Conservation (phyloP, 1,284 basidiomycete genomes). For the Pseudozyma tsukubaensis region DNA sequence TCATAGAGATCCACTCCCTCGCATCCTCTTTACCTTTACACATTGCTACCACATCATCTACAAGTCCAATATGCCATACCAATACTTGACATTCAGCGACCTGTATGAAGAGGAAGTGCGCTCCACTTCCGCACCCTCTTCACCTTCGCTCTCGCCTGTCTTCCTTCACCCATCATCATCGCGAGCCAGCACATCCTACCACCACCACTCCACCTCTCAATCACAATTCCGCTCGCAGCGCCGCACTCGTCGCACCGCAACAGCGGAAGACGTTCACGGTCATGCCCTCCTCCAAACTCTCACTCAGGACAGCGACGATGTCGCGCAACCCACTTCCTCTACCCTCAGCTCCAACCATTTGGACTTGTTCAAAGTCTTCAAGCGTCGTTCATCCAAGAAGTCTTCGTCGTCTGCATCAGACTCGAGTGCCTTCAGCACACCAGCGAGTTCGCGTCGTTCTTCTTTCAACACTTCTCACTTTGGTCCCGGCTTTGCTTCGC, state of each 20-base stretch:
- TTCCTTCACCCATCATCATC: conserved; percentile 30
- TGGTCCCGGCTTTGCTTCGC: conserved; percentile 21
- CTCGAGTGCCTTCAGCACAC: conserved; percentile 38
- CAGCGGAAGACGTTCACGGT: conserved; percentile 13
- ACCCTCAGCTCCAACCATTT: conserved; percentile 13
- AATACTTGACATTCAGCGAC: conserved; percentile 52
- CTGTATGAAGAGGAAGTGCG: conserved; percentile 47
- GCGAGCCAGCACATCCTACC: conserved; percentile 10
- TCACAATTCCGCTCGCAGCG: conserved; percentile 1
- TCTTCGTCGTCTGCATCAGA: conserved; percentile 15
- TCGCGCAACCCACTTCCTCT: conserved; percentile 6
- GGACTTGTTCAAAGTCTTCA: conserved; percentile 31
- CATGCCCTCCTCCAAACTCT: conserved; percentile 25
- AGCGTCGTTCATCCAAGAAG: conserved; percentile 14
- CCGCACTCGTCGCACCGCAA: neutral
- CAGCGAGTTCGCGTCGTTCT: conserved; percentile 30
- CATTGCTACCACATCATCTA: neutral
- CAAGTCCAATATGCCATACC: conserved; percentile 35
- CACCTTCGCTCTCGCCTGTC: conserved; percentile 33
- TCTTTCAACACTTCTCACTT: conserved; percentile 45
- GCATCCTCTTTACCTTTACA: too few relatives aligned
- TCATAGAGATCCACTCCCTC: too few relatives aligned
- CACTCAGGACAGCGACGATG: conserved; percentile 31
- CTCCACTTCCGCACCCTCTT: conserved; percentile 41
- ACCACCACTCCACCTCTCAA: conserved; percentile 1